Evolutionary conservation across 345 rosid genomes (phyloP).

Genomic region (Eucalyptus melliodora): DNA sequence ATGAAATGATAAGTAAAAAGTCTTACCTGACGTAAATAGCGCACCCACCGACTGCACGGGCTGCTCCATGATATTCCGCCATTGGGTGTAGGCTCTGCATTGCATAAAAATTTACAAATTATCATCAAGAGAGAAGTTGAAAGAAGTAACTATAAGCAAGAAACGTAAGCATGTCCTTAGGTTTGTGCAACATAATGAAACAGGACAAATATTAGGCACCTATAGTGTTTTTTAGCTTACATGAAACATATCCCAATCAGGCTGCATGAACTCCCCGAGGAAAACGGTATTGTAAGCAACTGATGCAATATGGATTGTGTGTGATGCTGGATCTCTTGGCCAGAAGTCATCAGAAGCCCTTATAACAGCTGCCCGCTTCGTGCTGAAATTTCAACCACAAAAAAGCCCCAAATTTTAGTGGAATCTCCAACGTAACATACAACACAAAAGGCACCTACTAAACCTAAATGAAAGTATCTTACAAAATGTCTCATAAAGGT

Average conservation of each 20-base stretch:
- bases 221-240: conserved; percentile 10
- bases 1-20: background rate
- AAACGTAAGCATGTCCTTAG: background rate
- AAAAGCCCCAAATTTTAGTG: background rate
- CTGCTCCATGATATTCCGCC: conserved; percentile 73
- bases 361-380: conserved; percentile 38
- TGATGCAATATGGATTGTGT: conserved; percentile 63
- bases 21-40: conserved; percentile 48
- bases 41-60: conserved; percentile 57
- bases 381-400: conserved; percentile 14
- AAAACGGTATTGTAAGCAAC: conserved; percentile 61
- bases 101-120: background rate
- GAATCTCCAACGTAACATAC: background rate
- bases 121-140: background rate
- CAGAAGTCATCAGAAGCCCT: conserved; percentile 69
- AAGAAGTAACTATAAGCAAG: background rate
- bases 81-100: conserved; percentile 53
- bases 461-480: background rate
- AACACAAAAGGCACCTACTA: background rate
- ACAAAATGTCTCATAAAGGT: background rate
- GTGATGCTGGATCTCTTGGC: conserved; percentile 62
- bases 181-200: background rate
- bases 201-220: background rate
- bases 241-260: conserved; percentile 79
- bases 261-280: conserved; percentile 68